Base-by-base conservation (phyloP, 2,329 filamentous ascomycete species). In the Alternaria metachromatica region DNA sequence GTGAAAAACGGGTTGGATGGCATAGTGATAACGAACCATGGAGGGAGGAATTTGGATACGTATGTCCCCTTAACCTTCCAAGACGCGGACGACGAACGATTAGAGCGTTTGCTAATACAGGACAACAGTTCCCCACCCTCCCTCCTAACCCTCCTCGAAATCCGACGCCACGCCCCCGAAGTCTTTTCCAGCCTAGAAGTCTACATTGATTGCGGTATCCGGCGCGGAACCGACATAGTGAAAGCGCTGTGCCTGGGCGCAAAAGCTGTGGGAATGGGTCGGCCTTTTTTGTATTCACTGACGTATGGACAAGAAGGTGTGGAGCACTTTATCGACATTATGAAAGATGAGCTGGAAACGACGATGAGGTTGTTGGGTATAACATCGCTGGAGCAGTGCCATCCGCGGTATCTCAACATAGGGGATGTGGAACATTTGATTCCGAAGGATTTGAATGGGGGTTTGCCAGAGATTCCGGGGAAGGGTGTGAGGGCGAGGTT, bases 211-310 rank as follows among this genome's bases (percentile, higher is more conserved):
- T 88, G 89, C 0, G 90, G 90, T 0, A 84, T 92, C 28, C 83
- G 84, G n/a, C 81, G 89, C 18, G 90, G 90, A 0, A 87, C 88
- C 0, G 89, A 92, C 71, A 86, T 92, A 4, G 83, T 92, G 4
- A 53, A 53, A 6, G 49, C 49, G 2, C 30, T 53, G 2, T 53
- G 49, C 5, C 13, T 53, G 1, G 90, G 90, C 0, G 89, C 88
- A 0, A 88, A 81, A 57, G 88, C 87, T 0, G 89, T 82, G 0
- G 89, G 89, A 0, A 79, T 92, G 10, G 90, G 89, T 0, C 80
- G 89, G 18, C 87, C 87, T 0, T 87, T 89, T 58, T 67, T 91
- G 45, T 90, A 85, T 70, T 85, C 86, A 2, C 71, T 90, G 63
- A 86, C 85, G 15, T 91, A 91, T 69, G 89, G 89, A 1, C 82